Base-by-base conservation (phyloP, 768 basidiomycete genomes). In the Strobilomyces echinocephalus region DNA sequence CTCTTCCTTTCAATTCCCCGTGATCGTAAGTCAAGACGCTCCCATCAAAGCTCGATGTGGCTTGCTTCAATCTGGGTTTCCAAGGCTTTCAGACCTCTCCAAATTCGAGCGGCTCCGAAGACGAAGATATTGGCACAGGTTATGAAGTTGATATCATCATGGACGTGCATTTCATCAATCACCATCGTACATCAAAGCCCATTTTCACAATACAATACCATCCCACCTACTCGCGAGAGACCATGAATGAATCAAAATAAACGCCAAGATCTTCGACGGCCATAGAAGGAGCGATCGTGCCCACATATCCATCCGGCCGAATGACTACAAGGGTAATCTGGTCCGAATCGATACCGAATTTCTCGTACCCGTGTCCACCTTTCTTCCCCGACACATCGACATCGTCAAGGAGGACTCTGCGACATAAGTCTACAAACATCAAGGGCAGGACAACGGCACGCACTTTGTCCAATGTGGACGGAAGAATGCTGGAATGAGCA, bases 221-320 rank as follows among this genome's bases (percentile, higher is more conserved):
- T 44, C n/a, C 18, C n/a, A 4, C 8, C n/a, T 33, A n/a, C 5
- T 10, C 10, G 9, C 8, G 47, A 42, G 65, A 31, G n/a, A 63
- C 50, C 65, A 77, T 67, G 60, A 86, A 84, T 1, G 63, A 60
- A 1, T 64, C 61, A 38, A 87, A 81, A 61, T 86, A 40, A 64
- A 11, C 16, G 30, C 73, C 68, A 41, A 87, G 41, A 15, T 74
- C 72, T 9, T 41, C 51, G 31, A 65, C 15, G 11, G 55, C 60
- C 28, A 41, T 54, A 16, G 67, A 62, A n/a, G 69, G 65, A n/a
- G 60, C 63, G 28, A 75, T 52, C 42, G 63, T 62, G 10, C 74
- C 74, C 5, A 75, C 66, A 50, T 73, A 75, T 31, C 74, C 73
- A 52, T 76, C 74, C 5, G 74, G 74, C 9, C 74, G 69, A 36